Evolutionary conservation across 163 green algal species (phyloP), one percentile per base, ranked within the genome.

Genomic region (Chlorella variabilis): DNA sequence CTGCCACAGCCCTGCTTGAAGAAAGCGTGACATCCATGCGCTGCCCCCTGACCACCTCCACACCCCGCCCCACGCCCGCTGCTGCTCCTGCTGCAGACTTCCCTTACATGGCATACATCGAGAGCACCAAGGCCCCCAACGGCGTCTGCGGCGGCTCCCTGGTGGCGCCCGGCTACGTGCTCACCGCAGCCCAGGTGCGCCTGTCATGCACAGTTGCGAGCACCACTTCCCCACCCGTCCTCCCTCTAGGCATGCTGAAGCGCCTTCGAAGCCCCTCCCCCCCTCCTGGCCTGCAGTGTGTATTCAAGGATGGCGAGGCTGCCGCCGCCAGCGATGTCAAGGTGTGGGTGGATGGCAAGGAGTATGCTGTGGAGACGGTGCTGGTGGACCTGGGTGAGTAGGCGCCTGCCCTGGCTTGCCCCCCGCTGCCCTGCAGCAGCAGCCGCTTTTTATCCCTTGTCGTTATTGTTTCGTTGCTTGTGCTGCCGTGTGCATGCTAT

Each of bases 301-400:
- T 75, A 39, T 75, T 39, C 67, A 75, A 75, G 59, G 59, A 38
- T 18, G 67, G 67, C 25, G 17, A 54, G 36, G 67, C 67, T 5
- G 41, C 67, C 9, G 23, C 25, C 25, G 39, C 67, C n/a, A 23
- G 4, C 3, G 27, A 75, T 18, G 67, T 75, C 36, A 58, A 20
- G 25, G 67, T 75, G 39, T 75, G 67, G 67, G 67, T 75, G 67
- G 41, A 29, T n/a, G 67, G 41, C 67, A 59, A 61, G 67, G 13
- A 29, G 67, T n/a, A 75, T 23, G 11, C 18, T 11, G 67, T 75
- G 1, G 67, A 54, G 36, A 25, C 41, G 1, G 67, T 75, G 67
- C 67, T 75, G 39, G 41, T 59, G 2, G 13, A 75, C 67, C 11
- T 3, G 3, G 67, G 67, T 75, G 67, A 75, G 67, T 1, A 13